These are phyloP conservation scores for Pythium plurisporium DNA, from an alignment of 352 stramenopile genomes.

Conservation along the genomic window DNA sequence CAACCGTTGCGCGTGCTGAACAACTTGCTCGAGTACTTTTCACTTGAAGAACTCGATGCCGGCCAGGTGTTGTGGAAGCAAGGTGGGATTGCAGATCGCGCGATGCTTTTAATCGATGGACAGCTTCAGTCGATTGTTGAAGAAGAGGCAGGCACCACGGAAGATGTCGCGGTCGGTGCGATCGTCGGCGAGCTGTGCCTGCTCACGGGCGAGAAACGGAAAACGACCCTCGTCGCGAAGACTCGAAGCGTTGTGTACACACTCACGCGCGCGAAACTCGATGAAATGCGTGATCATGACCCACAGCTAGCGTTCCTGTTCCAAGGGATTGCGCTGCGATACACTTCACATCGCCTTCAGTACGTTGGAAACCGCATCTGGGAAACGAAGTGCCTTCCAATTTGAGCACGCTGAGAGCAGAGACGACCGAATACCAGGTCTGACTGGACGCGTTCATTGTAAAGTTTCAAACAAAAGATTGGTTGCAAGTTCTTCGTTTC, in stretches of 20 bases:
- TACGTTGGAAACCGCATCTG: slow-evolving; percentile 84
- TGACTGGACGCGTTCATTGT: neutral
- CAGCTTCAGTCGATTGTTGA: slow-evolving; percentile 65
- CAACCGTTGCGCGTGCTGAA: slow-evolving; percentile 59
- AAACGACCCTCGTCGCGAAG: slow-evolving; percentile 64
- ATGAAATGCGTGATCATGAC: slow-evolving; percentile 60
- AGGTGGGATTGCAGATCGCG: slow-evolving; percentile 45
- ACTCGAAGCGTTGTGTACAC: slow-evolving; percentile 66
- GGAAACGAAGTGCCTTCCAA: slow-evolving; percentile 79
- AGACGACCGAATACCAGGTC: too few species aligned
- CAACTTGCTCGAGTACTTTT: slow-evolving; percentile 69
- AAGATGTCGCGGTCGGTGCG: slow-evolving; percentile 61
- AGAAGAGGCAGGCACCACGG: slow-evolving; percentile 73
- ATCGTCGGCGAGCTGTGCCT: slow-evolving; percentile 79
- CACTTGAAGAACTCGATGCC: slow-evolving; percentile 53
- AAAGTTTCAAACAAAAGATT: slow-evolving; percentile 60
- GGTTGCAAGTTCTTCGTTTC: slow-evolving; percentile 45
- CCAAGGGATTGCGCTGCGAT: slow-evolving; percentile 65
- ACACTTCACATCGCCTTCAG: slow-evolving; percentile 70
- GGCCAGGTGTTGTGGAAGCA: slow-evolving; percentile 67
- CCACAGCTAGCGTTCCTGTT: slow-evolving; percentile 70
- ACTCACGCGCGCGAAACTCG: slow-evolving; percentile 46
- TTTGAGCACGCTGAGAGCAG: slow-evolving; percentile 34
- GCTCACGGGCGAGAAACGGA: slow-evolving; percentile 74
- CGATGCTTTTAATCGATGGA: slow-evolving; percentile 61